A percentile compares a stretch with the other conserved stretches of the same genome.
These are phyloP conservation scores for Yamadazyma diddensiae DNA, from an alignment of 1,139 yeast species.

Conservation along the genomic window DNA sequence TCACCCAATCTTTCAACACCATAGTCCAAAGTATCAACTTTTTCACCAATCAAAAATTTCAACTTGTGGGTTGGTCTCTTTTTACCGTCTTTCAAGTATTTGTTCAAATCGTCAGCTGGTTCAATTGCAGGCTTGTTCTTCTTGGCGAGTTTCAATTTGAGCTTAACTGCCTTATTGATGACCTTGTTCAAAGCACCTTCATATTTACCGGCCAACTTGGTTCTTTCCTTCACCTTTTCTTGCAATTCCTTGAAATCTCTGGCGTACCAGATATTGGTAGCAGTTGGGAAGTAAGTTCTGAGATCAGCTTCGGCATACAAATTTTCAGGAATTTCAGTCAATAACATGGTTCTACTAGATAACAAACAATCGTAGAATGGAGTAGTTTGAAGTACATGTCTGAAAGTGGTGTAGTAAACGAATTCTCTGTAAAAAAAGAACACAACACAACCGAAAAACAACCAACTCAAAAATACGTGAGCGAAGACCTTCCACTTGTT, in stretches of 20 bases:
- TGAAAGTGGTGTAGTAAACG: slow-evolving; percentile 61
- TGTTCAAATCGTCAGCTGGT: slow-evolving; percentile 58
- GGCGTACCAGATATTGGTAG: slow-evolving; percentile 60
- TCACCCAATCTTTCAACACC: slow-evolving; percentile 65
- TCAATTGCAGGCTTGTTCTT: slow-evolving; percentile 51
- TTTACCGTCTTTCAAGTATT: slow-evolving; percentile 51
- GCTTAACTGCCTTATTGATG: slow-evolving; percentile 54
- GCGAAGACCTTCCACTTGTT: slow-evolving; percentile 63
- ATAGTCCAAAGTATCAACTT: slow-evolving; percentile 80
- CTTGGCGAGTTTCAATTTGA: slow-evolving; percentile 54
- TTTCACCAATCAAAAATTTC: slow-evolving; percentile 64
- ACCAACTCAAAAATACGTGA: slow-evolving; percentile 70
- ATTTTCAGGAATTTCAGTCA: slow-evolving; percentile 57
- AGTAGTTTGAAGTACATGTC: slow-evolving; percentile 67
- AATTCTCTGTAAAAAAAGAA: slow-evolving; percentile 70
- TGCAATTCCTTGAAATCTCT: slow-evolving; percentile 55
- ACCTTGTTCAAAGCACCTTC: slow-evolving; percentile 59
- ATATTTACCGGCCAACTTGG: slow-evolving; percentile 50
- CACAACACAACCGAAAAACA: slow-evolving; percentile 55
- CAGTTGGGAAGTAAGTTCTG: slow-evolving; percentile 57
- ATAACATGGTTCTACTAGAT: slow-evolving; percentile 63
- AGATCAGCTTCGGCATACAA: slow-evolving; percentile 50
- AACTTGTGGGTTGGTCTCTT: slow-evolving; percentile 69
- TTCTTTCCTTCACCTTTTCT: slow-evolving; percentile 54
- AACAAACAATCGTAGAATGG: slow-evolving; percentile 67